Conservation (phyloP, 805 yeast species). For the baker's yeast (Saccharomyces cerevisiae) region DNA sequence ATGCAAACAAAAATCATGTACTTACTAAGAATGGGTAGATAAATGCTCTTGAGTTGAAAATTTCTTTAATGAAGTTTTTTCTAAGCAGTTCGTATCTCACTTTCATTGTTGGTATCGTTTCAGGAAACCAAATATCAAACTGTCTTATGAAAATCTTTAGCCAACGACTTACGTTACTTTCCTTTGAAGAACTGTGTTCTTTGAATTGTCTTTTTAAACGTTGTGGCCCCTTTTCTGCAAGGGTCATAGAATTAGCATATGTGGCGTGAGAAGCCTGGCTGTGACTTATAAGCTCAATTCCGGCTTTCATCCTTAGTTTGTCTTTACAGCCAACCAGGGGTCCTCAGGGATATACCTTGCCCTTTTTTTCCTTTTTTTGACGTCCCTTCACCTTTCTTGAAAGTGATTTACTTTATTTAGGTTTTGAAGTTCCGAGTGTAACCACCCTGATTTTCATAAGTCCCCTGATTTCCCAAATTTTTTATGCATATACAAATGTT, state of each 20-base stretch:
- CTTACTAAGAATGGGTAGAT: slow-evolving; percentile 18
- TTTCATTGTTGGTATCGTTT: neutral
- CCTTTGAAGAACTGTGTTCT: neutral
- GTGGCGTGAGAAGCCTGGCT: neutral
- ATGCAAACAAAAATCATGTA: slow-evolving; percentile 3
- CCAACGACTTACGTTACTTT: slow-evolving; percentile 1
- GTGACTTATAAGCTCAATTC: neutral
- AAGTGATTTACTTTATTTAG: neutral
- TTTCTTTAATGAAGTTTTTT: slow-evolving; percentile 11
- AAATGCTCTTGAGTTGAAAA: slow-evolving; percentile 10
- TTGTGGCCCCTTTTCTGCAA: neutral
- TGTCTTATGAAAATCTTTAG: neutral
- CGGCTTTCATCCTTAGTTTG: neutral
- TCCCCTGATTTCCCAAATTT: neutral
- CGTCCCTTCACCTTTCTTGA: neutral
- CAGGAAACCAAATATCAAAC: neutral
- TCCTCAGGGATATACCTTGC: neutral
- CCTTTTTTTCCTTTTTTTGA: neutral
- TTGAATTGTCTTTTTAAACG: neutral
- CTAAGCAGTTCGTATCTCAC: neutral
- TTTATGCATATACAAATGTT: neutral
- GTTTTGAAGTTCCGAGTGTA: neutral
- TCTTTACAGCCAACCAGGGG: neutral
- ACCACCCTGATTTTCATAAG: neutral
- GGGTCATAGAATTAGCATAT: neutral